Base-by-base conservation (phyloP, 1,284 basidiomycete species). In the Rhodotorula sp. region DNA sequence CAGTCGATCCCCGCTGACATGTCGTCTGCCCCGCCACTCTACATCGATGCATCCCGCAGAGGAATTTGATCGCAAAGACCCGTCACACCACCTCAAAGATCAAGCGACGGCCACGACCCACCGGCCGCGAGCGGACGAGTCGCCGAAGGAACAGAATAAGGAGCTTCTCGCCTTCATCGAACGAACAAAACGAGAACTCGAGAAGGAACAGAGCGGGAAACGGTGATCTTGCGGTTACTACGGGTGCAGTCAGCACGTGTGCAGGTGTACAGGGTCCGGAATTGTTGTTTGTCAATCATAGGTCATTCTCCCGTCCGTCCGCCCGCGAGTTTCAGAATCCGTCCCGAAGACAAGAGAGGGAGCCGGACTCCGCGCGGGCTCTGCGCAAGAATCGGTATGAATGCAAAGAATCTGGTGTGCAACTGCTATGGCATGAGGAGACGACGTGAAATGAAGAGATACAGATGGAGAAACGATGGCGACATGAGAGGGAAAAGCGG, bases 361-460 rank as follows among this genome's bases (percentile, higher is more conserved):
- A 34, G 34, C 5, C 34, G 34, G 34, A 34, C 34, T 34, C 34
- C 34, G 34, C 34, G 34, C 34, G 34, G 34, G 34, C 34, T 34
- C 34, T 34, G 34, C 34, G 34, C 34, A 34, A 34, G 34, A 34
- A 34, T 34, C 26, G 67, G 76, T 10, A 74, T 68, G 21, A 52
- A 51, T 23, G 63, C 57, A 62, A 74, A 70, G 16, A 75, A 65
- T 29, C 66, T 78, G 59, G 78, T 76, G 52, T 79, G 76, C n/a
- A 58, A 23, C 34, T 71, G 65, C 48, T 67, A 58, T 43, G 67
- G 65, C 60, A 49, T 64, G 43, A 46, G 29, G 20, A 58, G 23
- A 23, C 39, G 39, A 43, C 39, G 12, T 43, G 39, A 14, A 43
- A 43, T 43, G 39, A 43, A 43, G 39, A 12, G 39, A 43, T 43